Conservation (phyloP, 371 early-diverging fungal species). For the Rhizopus arrhizus region DNA sequence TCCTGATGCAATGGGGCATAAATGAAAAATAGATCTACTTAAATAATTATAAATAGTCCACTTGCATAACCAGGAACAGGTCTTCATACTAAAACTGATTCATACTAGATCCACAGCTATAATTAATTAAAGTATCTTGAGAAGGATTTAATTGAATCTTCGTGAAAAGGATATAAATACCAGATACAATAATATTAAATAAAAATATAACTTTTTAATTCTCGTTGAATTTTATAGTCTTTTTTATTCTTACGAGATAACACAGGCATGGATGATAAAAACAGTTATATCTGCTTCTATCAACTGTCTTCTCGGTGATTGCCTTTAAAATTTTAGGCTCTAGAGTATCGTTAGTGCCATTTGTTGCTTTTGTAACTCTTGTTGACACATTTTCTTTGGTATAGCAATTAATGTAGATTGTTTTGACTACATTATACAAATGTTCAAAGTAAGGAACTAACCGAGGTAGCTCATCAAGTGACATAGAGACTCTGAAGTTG, state of each 20-base stretch:
- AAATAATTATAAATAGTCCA: no score
- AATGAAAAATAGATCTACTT: no score
- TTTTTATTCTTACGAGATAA: background rate
- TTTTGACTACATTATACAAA: slow-evolving; percentile 18
- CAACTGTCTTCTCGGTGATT: slow-evolving; percentile 9
- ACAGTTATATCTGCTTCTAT: slow-evolving; percentile 10
- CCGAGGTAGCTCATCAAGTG: slow-evolving; percentile 15
- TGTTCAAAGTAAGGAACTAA: slow-evolving; percentile 17
- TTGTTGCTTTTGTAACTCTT: slow-evolving; percentile 7
- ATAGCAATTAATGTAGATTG: slow-evolving; percentile 14
- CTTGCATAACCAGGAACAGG: no score
- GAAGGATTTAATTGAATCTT: no score
- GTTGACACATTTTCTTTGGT: slow-evolving; percentile 11
- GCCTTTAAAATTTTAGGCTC: slow-evolving; percentile 11
- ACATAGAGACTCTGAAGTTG: slow-evolving; percentile 6
- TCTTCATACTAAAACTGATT: no score
- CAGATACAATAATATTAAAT: no score
- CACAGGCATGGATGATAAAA: no score
- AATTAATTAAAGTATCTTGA: no score
- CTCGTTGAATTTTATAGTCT: background rate
- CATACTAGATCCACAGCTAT: no score
- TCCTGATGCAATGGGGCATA: no score
- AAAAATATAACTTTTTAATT: no score
- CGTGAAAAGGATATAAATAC: no score
- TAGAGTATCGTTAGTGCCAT: slow-evolving; percentile 4